A percentile compares a stretch with the other conserved stretches of the same genome.
Evolutionary conservation across 768 basidiomycete species (phyloP).

Genomic region (Mycena galopus): DNA sequence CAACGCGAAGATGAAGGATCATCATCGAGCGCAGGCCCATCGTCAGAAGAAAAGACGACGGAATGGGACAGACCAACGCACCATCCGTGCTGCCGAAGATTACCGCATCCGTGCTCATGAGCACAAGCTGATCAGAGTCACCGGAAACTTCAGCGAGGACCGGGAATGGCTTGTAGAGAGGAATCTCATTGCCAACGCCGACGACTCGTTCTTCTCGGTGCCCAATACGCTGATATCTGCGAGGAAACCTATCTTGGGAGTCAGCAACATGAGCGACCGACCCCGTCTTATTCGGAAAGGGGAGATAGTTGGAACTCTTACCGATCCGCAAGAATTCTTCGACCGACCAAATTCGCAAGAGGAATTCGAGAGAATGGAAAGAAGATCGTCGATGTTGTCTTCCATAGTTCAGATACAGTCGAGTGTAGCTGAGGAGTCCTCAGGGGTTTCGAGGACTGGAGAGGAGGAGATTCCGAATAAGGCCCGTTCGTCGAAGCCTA

Average conservation of each 20-base stretch:
- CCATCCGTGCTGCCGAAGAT: background rate
- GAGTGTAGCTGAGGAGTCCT: too few relatives aligned
- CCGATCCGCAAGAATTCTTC: background rate
- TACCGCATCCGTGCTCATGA: background rate
- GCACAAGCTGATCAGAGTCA: background rate
- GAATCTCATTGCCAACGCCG: too few relatives aligned
- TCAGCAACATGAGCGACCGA: background rate
- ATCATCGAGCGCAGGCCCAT: background rate
- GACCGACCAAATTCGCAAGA: background rate
- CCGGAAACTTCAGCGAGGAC: background rate
- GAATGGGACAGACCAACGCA: background rate
- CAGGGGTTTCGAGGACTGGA: too few relatives aligned
- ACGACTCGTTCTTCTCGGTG: too few relatives aligned
- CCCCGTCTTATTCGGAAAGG: background rate
- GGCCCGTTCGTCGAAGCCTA: too few relatives aligned
- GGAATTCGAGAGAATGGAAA: background rate
- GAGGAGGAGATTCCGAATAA: too few relatives aligned
- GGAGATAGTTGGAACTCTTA: background rate
- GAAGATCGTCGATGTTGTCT: too few relatives aligned
- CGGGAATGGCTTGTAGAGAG: background rate
- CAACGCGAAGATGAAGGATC: too few relatives aligned
- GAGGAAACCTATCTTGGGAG: background rate
- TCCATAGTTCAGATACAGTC: too few relatives aligned
- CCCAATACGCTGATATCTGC: too few relatives aligned
- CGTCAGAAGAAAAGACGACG: background rate